A percentile compares a stretch with the other conserved stretches of the same genome.
Evolutionary conservation across 2,329 filamentous ascomycete species (phyloP).

Genomic region (Beauveria asiatica): DNA sequence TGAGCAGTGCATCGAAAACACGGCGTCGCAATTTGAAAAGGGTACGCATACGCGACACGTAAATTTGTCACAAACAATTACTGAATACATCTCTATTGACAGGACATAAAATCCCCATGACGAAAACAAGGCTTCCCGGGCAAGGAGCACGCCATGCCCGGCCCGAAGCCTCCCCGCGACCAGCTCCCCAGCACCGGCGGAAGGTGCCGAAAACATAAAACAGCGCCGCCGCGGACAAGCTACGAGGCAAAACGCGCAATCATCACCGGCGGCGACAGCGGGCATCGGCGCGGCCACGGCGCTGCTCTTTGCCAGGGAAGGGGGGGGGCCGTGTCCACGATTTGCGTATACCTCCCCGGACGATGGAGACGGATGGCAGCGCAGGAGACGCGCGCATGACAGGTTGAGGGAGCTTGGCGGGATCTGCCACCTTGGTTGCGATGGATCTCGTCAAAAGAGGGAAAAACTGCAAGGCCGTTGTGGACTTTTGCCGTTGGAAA

Average conservation of each 20-base stretch:
- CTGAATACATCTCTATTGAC: not conserved
- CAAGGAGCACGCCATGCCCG: slow-evolving; percentile 39
- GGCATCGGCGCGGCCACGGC: slow-evolving; percentile 72
- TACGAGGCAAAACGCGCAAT: slow-evolving; percentile 67
- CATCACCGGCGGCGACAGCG: slow-evolving; percentile 74
- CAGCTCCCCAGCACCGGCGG: slow-evolving; percentile 60
- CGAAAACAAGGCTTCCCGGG: slow-evolving; percentile 33
- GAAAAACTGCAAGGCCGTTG: slow-evolving; percentile 60
- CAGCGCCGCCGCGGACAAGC: slow-evolving; percentile 66
- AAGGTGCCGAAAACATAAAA: slow-evolving; percentile 61
- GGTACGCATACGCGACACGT: not conserved
- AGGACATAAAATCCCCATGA: slow-evolving; percentile 25
- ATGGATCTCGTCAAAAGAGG: slow-evolving; percentile 55
- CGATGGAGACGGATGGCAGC: slow-evolving; percentile 72
- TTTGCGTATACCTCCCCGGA: slow-evolving; percentile 64
- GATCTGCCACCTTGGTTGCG: slow-evolving; percentile 53
- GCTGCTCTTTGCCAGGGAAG: slow-evolving; percentile 73
- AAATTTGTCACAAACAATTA: not conserved
- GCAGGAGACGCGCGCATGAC: slow-evolving; percentile 61
- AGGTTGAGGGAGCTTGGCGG: slow-evolving; percentile 57
- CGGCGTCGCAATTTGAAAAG: not conserved
- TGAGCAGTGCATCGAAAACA: not conserved
- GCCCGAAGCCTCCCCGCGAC: slow-evolving; percentile 51
- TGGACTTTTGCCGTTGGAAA: slow-evolving; percentile 59
- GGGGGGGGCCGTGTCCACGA: slow-evolving; percentile 65